Percentiles rank a stretch among this genome's conserved stretches.
These are phyloP conservation scores for Cymbopogon citratus DNA, from an alignment of 176 grass and related monocot species.

Conservation along the genomic window DNA sequence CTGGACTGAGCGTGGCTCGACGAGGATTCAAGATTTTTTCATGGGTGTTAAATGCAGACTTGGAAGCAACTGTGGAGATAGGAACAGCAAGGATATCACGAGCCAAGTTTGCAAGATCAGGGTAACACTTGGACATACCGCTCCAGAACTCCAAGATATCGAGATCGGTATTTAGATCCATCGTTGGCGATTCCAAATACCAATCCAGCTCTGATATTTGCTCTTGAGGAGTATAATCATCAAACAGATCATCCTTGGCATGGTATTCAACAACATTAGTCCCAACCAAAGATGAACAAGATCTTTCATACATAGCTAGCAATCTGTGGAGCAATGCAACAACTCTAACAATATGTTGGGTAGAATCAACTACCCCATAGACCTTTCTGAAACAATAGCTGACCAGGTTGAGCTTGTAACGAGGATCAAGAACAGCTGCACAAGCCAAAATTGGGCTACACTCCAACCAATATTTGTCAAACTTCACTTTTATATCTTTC, in stretches of 20 bases:
- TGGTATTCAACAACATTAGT: conserved; percentile 11
- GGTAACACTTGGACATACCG: conserved; percentile 24
- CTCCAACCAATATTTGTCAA: conserved; percentile 22
- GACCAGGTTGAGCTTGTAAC: conserved; percentile 29
- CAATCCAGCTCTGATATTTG: conserved; percentile 11
- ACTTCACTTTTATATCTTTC: conserved; percentile 15
- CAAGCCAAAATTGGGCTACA: conserved; percentile 2
- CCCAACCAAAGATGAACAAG: background rate
- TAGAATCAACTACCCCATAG: conserved; percentile 3
- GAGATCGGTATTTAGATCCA: conserved; percentile 13
- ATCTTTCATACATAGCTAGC: background rate
- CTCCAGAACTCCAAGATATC: conserved; percentile 30
- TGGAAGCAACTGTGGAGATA: conserved; percentile 8
- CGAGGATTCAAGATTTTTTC: background rate
- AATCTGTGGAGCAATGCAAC: conserved; percentile 1
- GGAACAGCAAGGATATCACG: conserved; percentile 29
- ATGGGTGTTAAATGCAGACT: conserved; percentile 6
- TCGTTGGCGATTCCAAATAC: conserved; percentile 18
- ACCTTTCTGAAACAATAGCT: conserved; percentile 28
- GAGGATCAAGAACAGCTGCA: conserved; percentile 24
- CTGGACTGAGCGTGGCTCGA: background rate
- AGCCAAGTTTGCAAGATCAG: conserved; percentile 14
- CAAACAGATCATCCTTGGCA: conserved; percentile 21
- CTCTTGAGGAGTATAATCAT: background rate
- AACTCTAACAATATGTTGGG: conserved; percentile 10